These are phyloP conservation scores for Metarhizium robertsii DNA, from an alignment of 2,329 filamentous ascomycete species.

Conservation along the genomic window DNA sequence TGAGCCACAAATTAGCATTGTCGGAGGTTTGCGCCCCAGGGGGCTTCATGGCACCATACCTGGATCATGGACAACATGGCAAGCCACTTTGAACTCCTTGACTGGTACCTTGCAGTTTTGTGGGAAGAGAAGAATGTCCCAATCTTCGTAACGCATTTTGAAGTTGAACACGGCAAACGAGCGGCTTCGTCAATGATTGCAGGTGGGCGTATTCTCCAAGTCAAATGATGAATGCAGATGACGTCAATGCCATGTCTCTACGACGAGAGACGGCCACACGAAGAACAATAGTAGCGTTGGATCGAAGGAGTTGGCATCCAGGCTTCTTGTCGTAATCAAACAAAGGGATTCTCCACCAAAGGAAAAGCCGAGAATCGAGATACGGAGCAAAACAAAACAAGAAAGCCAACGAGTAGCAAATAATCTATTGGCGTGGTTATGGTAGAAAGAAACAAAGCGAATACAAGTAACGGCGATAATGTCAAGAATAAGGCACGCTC, in stretches of 20 bases:
- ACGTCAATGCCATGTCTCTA: not conserved
- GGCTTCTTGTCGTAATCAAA: not conserved
- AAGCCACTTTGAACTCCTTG: constrained; percentile 75
- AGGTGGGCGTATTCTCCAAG: not conserved
- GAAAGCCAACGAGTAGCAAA: not conserved
- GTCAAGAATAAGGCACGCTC: constrained; percentile 2
- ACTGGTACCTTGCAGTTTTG: constrained; percentile 56
- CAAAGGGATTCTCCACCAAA: not conserved
- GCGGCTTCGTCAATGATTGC: not conserved
- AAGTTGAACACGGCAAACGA: not conserved
- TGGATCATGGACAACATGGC: constrained; percentile 53
- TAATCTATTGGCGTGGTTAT: not conserved
- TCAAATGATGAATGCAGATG: not conserved
- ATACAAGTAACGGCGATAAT: not conserved
- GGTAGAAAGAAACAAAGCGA: not conserved
- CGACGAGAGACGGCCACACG: not conserved
- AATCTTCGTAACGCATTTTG: constrained; percentile 75
- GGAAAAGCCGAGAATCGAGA: not conserved
- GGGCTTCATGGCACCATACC: constrained; percentile 21
- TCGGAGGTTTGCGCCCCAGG: not conserved
- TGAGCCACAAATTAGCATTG: not conserved
- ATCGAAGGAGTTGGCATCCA: not conserved
- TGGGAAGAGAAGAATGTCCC: constrained; percentile 79
- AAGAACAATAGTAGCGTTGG: not conserved
- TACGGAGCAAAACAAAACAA: not conserved